Evolutionary conservation across 192 early-diverging fungal genomes (phyloP).

Genomic region (Gamsiella multidivaricata): DNA sequence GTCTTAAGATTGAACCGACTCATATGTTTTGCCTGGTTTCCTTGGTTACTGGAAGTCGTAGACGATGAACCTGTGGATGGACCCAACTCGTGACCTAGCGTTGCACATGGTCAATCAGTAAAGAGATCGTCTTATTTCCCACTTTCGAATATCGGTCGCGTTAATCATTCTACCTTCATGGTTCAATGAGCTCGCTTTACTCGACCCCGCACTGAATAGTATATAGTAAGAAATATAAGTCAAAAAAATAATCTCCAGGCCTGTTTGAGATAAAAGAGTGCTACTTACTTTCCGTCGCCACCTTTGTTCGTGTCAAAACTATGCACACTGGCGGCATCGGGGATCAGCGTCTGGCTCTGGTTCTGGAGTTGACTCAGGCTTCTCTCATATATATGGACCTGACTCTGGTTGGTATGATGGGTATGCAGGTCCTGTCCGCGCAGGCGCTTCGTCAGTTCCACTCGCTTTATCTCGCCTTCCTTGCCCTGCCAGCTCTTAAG

Average conservation of each 20-base stretch:
- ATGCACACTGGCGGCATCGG: slow-evolving; percentile 19
- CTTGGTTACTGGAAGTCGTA: not conserved
- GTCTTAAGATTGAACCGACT: slow-evolving; percentile 43
- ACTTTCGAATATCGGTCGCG: not conserved
- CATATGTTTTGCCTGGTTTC: slow-evolving; percentile 8
- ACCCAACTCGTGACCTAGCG: slow-evolving; percentile 1
- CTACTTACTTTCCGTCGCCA: slow-evolving; percentile 32
- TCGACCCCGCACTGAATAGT: slow-evolving; percentile 1
- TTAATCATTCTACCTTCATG: slow-evolving; percentile 13
- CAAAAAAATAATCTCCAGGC: not conserved
- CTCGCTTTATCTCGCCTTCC: slow-evolving; percentile 31
- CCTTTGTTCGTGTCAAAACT: slow-evolving; percentile 31
- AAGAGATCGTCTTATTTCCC: not conserved
- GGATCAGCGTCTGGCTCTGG: slow-evolving; percentile 2
- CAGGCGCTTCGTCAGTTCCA: slow-evolving; percentile 13
- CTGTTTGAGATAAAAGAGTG: not conserved
- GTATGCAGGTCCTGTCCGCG: not conserved
- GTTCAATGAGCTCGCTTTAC: slow-evolving; percentile 28
- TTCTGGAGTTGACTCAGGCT: slow-evolving; percentile 21
- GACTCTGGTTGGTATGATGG: slow-evolving; percentile 6
- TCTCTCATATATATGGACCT: not conserved
- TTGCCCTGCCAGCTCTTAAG: slow-evolving; percentile 42
- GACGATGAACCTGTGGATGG: not conserved
- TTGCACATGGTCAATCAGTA: not conserved
- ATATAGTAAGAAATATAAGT: not conserved